Percentiles rank a stretch among this genome's conserved stretches.
phyloP scores from a whole-genome alignment of 257 asterid genomes.

The Solanum medicagineum region DNA sequence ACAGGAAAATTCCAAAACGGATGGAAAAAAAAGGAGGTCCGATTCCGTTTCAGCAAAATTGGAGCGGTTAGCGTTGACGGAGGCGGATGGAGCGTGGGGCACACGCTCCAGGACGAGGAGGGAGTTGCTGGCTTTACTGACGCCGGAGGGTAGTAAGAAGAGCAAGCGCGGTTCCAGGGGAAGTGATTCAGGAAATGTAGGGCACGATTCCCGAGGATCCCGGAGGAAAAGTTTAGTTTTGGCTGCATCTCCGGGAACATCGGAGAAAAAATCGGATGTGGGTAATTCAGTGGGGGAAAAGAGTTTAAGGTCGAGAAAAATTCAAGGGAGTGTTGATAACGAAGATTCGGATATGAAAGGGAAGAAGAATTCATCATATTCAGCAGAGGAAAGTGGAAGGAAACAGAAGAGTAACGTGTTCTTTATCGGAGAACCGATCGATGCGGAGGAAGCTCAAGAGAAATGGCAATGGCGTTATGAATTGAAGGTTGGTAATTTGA shows the following conservation, averaged over 20 bases:
- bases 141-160: neutral
- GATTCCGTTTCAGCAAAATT: neutral
- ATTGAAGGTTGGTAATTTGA: conserved; percentile 42
- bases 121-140: neutral
- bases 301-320: conserved; percentile 39
- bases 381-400: neutral
- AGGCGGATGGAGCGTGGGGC: neutral
- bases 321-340: conserved; percentile 5
- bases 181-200: neutral
- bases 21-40: conserved; percentile 12
- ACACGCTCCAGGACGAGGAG: neutral
- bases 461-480: conserved; percentile 92
- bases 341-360: neutral
- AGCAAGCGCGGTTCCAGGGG: neutral
- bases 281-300: conserved; percentile 12
- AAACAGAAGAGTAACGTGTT: conserved; percentile 12
- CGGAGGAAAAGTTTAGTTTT: neutral
- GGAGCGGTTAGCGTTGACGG: conserved; percentile 15
- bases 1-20: neutral
- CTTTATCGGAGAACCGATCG: conserved; percentile 65
- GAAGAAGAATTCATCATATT: neutral
- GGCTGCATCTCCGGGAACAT: neutral
- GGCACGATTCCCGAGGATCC: neutral
- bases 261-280: neutral
- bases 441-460: conserved; percentile 52